These are phyloP conservation scores for Cenchrus fungigraminus DNA, from an alignment of 176 grass and related monocot species.

Conservation along the genomic window DNA sequence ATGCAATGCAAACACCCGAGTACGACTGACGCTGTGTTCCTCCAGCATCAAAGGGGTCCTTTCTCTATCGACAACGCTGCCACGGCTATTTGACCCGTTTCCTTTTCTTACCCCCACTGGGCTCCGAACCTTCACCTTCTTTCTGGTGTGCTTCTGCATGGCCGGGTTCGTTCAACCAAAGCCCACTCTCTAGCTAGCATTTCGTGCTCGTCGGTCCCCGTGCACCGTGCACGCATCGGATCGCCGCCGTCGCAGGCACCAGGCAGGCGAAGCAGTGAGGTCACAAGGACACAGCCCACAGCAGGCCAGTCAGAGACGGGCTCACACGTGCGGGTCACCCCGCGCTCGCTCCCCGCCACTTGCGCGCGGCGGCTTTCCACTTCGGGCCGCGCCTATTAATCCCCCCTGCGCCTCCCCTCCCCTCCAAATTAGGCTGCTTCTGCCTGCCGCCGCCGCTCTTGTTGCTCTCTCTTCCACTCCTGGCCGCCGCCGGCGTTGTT, in stretches of 20 bases:
- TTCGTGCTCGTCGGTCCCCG: background rate
- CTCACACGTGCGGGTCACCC: slow-evolving; percentile 39
- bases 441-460: background rate
- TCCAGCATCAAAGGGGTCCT: background rate
- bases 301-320: background rate
- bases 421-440: slow-evolving; percentile 19
- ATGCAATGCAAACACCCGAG: background rate
- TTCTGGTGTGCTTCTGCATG: background rate
- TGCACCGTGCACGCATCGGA: background rate
- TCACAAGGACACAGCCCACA: background rate
- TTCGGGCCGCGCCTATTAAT: slow-evolving; percentile 54
- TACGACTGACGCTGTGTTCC: background rate
- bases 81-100: background rate
- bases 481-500: no score
- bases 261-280: background rate
- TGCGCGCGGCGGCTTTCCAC: slow-evolving; percentile 39
- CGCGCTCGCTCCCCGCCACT: slow-evolving; percentile 18
- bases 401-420: slow-evolving; percentile 21
- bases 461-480: background rate
- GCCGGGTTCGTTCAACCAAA: background rate
- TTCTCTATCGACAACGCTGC: background rate
- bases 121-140: background rate
- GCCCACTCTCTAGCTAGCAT: background rate
- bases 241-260: no score
- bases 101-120: background rate